Conservation (phyloP, 2,329 filamentous ascomycete species). For the Phaeosphaeria sp. region DNA sequence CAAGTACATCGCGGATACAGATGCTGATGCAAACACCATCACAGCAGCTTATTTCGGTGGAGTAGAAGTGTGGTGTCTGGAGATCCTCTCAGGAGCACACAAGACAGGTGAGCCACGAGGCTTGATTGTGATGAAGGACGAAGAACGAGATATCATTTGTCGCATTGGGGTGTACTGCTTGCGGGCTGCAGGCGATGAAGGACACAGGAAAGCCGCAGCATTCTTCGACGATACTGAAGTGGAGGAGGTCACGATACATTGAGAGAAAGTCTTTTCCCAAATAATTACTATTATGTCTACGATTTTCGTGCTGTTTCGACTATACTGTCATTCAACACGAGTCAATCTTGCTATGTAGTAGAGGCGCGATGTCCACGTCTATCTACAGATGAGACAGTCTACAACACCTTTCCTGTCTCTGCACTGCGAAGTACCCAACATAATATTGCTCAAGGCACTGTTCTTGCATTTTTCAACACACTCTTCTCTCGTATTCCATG, state of each 20-base stretch:
- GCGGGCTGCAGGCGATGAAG: not conserved
- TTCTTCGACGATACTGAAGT: not conserved
- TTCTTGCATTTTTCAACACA: not conserved
- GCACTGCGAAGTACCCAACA: too few relatives aligned
- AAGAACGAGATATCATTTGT: not conserved
- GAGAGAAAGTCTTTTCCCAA: not conserved
- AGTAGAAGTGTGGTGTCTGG: not conserved
- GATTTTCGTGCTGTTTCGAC: too few relatives aligned
- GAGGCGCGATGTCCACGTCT: too few relatives aligned
- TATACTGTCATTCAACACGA: too few relatives aligned
- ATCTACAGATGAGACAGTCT: too few relatives aligned
- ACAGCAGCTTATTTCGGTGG: not conserved
- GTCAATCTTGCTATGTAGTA: too few relatives aligned
- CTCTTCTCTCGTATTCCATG: not conserved
- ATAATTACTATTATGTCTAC: too few relatives aligned
- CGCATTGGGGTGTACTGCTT: not conserved
- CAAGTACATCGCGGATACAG: not conserved
- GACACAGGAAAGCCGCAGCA: not conserved
- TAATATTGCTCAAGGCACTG: too few relatives aligned
- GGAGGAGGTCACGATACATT: not conserved
- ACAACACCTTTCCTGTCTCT: too few relatives aligned
- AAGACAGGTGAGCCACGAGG: not conserved
- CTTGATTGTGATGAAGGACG: not conserved
- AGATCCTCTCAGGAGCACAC: not conserved
- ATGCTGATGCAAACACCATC: not conserved